phyloP scores from a whole-genome alignment of 1,139 yeast species.

The Sugiyamaella novakii region DNA sequence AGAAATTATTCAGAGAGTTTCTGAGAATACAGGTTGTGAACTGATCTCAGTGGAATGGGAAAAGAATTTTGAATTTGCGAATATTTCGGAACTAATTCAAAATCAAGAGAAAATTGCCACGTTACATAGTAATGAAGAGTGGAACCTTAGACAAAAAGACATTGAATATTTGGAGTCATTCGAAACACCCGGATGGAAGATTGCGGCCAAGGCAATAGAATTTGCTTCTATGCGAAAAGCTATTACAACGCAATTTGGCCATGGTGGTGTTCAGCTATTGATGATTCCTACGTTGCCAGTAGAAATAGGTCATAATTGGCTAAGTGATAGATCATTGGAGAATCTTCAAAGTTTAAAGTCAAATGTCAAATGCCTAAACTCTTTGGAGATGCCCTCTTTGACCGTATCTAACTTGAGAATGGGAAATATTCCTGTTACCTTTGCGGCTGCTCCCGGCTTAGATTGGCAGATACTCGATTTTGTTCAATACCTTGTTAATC shows the following conservation, averaged over 20 bases:
- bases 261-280: not conserved
- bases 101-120: conserved; percentile 18
- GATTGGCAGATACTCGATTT: conserved; percentile 26
- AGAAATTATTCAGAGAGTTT: not conserved
- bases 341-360: not conserved
- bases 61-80: not conserved
- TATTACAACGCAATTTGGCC: not conserved
- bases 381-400: conserved; percentile 12
- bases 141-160: not conserved
- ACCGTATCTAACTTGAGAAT: conserved; percentile 15
- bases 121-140: not conserved
- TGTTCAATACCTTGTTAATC: conserved; percentile 11
- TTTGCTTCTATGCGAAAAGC: not conserved
- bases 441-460: conserved; percentile 26
- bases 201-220: not conserved
- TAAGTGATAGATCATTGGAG: not conserved
- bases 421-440: conserved; percentile 4
- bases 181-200: conserved; percentile 14
- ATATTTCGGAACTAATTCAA: conserved; percentile 11
- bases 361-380: conserved; percentile 6
- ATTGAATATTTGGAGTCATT: not conserved
- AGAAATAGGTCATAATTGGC: not conserved
- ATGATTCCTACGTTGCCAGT: conserved; percentile 1
- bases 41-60: not conserved
- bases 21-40: not conserved